These are phyloP conservation scores for Panicum miliaceum DNA, from an alignment of 176 grass and related monocot species.

Conservation along the genomic window DNA sequence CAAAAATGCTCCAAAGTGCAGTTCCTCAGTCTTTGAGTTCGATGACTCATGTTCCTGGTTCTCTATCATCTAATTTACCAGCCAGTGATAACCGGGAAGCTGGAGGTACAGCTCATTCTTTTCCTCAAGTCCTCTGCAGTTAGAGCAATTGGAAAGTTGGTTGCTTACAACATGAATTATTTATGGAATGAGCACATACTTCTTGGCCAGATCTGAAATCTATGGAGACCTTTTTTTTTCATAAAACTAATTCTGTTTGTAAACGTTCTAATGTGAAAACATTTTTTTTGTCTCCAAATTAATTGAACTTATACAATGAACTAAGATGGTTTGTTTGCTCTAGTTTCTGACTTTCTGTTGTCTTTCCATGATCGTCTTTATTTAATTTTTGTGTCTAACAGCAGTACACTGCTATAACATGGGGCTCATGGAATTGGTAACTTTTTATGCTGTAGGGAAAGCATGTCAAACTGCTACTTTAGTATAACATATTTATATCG, in stretches of 20 bases:
- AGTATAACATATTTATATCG: conserved; percentile 16
- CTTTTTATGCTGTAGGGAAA: background rate
- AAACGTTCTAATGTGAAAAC: conserved; percentile 4
- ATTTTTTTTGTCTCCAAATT: conserved; percentile 6
- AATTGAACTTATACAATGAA: background rate
- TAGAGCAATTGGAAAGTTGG: conserved; percentile 37
- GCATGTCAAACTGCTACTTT: conserved; percentile 25
- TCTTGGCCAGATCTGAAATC: conserved; percentile 15
- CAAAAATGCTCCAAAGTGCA: conserved; percentile 92
- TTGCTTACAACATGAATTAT: conserved; percentile 34
- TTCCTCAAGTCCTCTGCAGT: conserved; percentile 20
- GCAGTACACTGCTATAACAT: conserved; percentile 24
- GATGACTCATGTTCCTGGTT: conserved; percentile 45
- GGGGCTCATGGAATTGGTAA: background rate
- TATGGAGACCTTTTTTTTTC: conserved; percentile 11
- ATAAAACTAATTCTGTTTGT: conserved; percentile 15
- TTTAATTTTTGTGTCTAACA: background rate
- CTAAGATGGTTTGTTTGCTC: background rate
- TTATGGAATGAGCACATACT: conserved; percentile 6
- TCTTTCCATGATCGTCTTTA: conserved; percentile 29
- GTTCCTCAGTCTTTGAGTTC: conserved; percentile 71
- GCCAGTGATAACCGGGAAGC: conserved; percentile 33
- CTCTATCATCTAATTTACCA: conserved; percentile 37
- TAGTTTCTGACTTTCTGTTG: conserved; percentile 2
- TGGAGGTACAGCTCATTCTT: conserved; percentile 52